Conservation (phyloP, 2,329 filamentous ascomycete genomes). For the Xylaria sp. region DNA sequence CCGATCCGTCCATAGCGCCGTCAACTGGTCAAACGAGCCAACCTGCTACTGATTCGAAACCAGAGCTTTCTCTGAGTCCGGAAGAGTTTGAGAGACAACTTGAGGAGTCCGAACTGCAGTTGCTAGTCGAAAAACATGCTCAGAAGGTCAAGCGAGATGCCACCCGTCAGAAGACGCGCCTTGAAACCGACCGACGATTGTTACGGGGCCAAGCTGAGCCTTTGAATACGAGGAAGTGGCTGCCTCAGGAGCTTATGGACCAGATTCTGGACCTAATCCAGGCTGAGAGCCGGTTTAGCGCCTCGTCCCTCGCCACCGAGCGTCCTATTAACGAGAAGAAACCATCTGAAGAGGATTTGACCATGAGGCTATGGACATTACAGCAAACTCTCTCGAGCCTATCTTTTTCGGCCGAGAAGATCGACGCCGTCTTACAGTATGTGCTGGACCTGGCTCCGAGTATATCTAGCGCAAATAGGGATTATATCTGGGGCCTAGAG, state of each 20-base stretch:
- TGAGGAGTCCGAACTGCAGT: conserved; percentile 87
- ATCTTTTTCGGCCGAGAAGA: conserved; percentile 68
- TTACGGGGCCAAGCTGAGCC: conserved; percentile 79
- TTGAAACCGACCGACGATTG: conserved; percentile 85
- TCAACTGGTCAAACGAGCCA: conserved; percentile 19
- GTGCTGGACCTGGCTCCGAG: conserved; percentile 71
- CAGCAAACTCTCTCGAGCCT: conserved; percentile 72
- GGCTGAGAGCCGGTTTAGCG: conserved; percentile 65
- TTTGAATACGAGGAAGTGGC: conserved; percentile 77
- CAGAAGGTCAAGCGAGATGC: conserved; percentile 81
- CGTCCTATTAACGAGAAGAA: conserved; percentile 55
- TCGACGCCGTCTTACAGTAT: conserved; percentile 68
- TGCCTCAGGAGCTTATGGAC: conserved; percentile 78
- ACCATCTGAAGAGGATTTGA: conserved; percentile 76
- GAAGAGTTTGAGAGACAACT: conserved; percentile 91
- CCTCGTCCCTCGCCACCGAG: conserved; percentile 56
- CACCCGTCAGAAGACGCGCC: conserved; percentile 73
- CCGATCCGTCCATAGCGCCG: background rate
- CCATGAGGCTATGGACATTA: conserved; percentile 83
- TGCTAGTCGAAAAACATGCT: conserved; percentile 83
- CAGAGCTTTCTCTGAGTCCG: conserved; percentile 65
- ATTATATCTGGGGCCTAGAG: conserved; percentile 82
- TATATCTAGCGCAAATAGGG: conserved; percentile 61
- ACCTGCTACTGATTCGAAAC: background rate
- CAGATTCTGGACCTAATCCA: conserved; percentile 76